A percentile compares a stretch with the other conserved stretches of the same genome.
Conservation (phyloP, 208 protist genomes). For the Phytomonas sp. region DNA sequence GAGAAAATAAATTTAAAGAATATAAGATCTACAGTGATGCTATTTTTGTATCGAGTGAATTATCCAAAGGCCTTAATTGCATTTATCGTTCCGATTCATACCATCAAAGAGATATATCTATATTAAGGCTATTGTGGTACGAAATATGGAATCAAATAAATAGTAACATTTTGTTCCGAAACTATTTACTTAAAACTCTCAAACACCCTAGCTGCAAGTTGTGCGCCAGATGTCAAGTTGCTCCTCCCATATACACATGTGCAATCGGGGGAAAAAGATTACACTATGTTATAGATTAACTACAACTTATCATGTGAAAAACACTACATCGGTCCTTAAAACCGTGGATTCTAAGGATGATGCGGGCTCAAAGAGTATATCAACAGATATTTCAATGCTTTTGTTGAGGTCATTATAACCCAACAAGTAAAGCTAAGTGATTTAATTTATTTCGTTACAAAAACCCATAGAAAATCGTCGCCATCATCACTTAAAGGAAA, state of each 20-base stretch:
- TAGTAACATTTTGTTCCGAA: neutral
- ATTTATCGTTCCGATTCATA: neutral
- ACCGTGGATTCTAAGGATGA: neutral
- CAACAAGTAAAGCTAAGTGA: neutral
- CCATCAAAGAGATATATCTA: neutral
- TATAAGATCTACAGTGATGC: neutral
- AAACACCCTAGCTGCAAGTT: neutral
- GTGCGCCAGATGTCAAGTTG: neutral
- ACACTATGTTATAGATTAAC: neutral
- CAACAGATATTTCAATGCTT: neutral
- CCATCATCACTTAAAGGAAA: neutral
- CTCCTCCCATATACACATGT: neutral
- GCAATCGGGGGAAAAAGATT: neutral
- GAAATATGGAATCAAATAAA: neutral
- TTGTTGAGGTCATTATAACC: neutral
- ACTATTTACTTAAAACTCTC: neutral
- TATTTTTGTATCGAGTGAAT: constrained; percentile 1
- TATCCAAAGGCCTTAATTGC: neutral
- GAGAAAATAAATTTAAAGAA: constrained; percentile 3
- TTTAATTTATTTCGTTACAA: neutral
- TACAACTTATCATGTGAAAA: neutral
- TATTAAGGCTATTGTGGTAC: neutral
- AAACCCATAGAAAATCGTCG: neutral
- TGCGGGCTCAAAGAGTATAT: neutral
- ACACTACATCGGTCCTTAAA: neutral